Conservation (phyloP, 2,329 filamentous ascomycete species). For the Monosporascus sp. region DNA sequence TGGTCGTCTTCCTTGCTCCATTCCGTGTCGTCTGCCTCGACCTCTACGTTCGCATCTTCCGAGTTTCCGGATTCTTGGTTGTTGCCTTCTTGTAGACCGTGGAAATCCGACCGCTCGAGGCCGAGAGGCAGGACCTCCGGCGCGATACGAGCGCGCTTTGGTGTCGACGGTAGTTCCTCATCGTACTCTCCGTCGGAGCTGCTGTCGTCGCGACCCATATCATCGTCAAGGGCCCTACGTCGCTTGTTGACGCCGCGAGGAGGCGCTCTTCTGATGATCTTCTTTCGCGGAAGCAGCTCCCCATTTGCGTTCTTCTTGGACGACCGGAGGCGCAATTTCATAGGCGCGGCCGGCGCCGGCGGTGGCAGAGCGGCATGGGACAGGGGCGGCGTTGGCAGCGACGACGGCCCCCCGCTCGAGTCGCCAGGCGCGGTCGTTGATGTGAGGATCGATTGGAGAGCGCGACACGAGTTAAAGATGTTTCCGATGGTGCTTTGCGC, state of each 20-base stretch:
- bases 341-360: conserved; percentile 22
- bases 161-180: conserved; percentile 41
- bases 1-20: conserved; percentile 62
- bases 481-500: conserved; percentile 44
- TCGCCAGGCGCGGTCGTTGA: conserved; percentile 26
- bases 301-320: conserved; percentile 31
- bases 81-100: conserved; percentile 38
- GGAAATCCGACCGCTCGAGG: conserved; percentile 53
- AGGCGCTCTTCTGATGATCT: conserved; percentile 46
- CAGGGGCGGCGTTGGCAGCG: conserved; percentile 51
- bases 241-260: conserved; percentile 49
- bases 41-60: conserved; percentile 34
- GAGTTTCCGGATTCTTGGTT: conserved; percentile 19
- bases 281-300: conserved; percentile 32
- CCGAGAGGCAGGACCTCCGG: conserved; percentile 56
- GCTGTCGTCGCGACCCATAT: conserved; percentile 35
- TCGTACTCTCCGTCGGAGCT: conserved; percentile 14
- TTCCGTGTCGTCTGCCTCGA: conserved; percentile 39
- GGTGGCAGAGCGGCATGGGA: conserved; percentile 35
- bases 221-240: conserved; percentile 42
- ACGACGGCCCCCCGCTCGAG: conserved; percentile 10
- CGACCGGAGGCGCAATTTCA: conserved; percentile 52
- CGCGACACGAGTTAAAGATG: conserved; percentile 55
- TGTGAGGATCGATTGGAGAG: conserved; percentile 53
- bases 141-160: conserved; percentile 55